Conservation (phyloP, 2,329 filamentous ascomycete species). For the Colletotrichum sp. region DNA sequence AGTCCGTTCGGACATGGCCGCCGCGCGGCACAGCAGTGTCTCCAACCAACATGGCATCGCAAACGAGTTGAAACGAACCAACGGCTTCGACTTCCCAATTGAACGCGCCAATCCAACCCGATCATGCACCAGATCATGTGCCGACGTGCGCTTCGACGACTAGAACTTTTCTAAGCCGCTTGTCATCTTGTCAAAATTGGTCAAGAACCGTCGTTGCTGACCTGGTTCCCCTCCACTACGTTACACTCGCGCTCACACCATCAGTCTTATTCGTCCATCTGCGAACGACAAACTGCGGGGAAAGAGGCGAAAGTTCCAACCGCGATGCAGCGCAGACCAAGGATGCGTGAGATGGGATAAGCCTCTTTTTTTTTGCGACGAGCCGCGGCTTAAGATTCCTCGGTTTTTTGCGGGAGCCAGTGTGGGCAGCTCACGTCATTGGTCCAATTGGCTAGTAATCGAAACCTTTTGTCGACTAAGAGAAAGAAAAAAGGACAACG, state of each 20-base stretch:
- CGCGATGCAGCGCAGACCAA: not conserved
- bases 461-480: not conserved
- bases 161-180: not conserved
- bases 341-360: not conserved
- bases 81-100: not conserved
- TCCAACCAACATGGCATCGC: not conserved
- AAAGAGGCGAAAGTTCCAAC: slow-evolving; percentile 10
- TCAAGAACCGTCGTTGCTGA: slow-evolving; percentile 2
- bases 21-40: not conserved
- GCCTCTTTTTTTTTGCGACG: not conserved
- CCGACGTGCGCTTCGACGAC: slow-evolving; percentile 1
- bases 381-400: not conserved
- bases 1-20: not conserved
- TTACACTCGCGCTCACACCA: slow-evolving; percentile 9
- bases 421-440: not conserved
- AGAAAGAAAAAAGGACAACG: not conserved
- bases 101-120: not conserved
- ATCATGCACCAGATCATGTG: not conserved
- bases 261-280: slow-evolving; percentile 12
- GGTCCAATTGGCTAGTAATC: not conserved
- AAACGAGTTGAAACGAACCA: not conserved
- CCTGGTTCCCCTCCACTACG: slow-evolving; percentile 11
- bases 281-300: slow-evolving; percentile 11
- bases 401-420: not conserved
- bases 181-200: not conserved